Conservation (phyloP, 2,329 filamentous ascomycete species). For the Dothistroma pini region DNA sequence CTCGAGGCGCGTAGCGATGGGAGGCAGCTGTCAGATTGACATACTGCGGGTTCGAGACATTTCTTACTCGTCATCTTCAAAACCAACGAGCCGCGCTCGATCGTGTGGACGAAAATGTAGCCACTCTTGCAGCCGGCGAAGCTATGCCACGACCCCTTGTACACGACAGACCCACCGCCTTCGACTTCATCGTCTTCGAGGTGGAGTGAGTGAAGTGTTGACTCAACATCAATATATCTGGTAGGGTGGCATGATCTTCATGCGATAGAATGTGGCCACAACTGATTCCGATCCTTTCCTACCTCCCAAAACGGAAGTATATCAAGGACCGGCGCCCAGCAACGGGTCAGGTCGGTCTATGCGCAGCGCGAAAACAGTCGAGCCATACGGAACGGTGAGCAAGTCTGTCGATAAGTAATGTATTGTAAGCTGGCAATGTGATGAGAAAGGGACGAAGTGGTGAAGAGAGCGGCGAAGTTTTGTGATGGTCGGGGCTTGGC, state of each 20-base stretch:
- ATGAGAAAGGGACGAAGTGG: conserved; percentile 41
- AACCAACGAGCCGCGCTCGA: conserved; percentile 50
- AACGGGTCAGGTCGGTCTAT: conserved; percentile 61
- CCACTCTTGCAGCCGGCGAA: conserved; percentile 51
- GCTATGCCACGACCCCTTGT: conserved; percentile 45
- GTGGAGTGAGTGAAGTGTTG: conserved; percentile 21
- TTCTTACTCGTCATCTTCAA: conserved; percentile 38
- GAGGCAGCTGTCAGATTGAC: conserved; percentile 16
- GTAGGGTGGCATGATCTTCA: neutral
- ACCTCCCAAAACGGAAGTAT: conserved; percentile 64
- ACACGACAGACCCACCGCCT: conserved; percentile 37
- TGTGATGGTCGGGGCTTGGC: neutral
- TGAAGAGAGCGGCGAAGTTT: conserved; percentile 27
- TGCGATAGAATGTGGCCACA: conserved; percentile 56
- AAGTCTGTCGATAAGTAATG: conserved; percentile 59
- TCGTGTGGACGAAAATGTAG: conserved; percentile 51
- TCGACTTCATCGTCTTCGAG: conserved; percentile 46
- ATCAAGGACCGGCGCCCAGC: conserved; percentile 69
- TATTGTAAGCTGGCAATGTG: conserved; percentile 54
- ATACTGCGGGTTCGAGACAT: conserved; percentile 18
- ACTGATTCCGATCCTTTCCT: conserved; percentile 69
- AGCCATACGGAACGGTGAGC: conserved; percentile 50
- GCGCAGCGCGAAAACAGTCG: conserved; percentile 65
- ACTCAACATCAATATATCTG: neutral
- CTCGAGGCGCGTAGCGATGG: conserved; percentile 13